Base-by-base conservation (phyloP, 768 basidiomycete genomes). In the Leccinellum rugosiceps region DNA sequence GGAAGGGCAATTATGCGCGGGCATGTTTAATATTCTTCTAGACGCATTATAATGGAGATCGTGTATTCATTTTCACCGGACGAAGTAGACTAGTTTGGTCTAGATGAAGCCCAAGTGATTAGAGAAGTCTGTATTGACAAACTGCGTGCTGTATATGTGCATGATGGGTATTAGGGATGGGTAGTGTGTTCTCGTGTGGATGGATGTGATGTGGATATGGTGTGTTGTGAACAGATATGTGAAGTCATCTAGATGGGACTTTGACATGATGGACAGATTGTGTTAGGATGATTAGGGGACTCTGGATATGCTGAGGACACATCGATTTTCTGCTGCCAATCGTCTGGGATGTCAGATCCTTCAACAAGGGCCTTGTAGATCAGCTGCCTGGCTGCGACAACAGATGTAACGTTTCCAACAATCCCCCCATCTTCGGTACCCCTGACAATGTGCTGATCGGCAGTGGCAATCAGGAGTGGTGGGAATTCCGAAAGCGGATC, bases 371-470 rank as follows among this genome's bases (percentile, higher is more conserved):
- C 65, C 1, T 54, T 62, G 59, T 78, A 78, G 21, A 85, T 78
- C n/a, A 83, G 57, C 31, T 72, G 67, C 46, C 85, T 72, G 1
- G 85, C 83, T 0, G 68, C 63, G 7, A 76, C 66, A 3, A 86
- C 83, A 23, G 76, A 64, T 1, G 68, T 58, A 0, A 83, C 66
- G 58, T 86, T 86, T 2, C 85, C 85, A 1, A 77, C 74, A 0
- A 85, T 60, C 1, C 83, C 81, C 0, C 79, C 79, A 1, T 47
- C 60, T 4, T 68, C 64, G 0, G 59, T 70, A 0, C 84, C 84
- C 21, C 79, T 76, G 8, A 83, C 69, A 41, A 86, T 82, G 0
- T 78, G 84, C 62, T 84, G 84, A 26, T 75, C 65, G 0, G 85
- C 84, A 2, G 78, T 59, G 0, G 55, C 55, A 8, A 86, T 56